phyloP scores from a whole-genome alignment of 2,329 filamentous ascomycete species.

The Westerdykella aurantiaca region DNA sequence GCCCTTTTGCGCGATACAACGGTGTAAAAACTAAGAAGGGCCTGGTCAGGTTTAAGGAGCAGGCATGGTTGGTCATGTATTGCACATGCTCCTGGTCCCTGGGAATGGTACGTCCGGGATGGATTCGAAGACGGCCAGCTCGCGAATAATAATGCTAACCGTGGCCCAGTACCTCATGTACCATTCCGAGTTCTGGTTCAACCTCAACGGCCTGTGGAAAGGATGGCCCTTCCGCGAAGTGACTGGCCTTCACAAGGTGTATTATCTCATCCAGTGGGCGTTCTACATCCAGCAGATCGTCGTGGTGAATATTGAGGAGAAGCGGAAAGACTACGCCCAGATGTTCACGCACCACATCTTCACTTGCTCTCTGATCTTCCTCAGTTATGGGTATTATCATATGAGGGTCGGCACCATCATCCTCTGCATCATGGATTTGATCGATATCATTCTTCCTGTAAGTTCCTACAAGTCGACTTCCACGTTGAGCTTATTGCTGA shows the following conservation, averaged over 20 bases:
- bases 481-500: constrained; percentile 8
- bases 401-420: constrained; percentile 85
- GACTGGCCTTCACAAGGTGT: constrained; percentile 70
- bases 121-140: too few relatives aligned
- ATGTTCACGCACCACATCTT: constrained; percentile 95
- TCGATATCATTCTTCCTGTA: constrained; percentile 82
- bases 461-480: constrained; percentile 8
- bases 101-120: constrained; percentile 60
- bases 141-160: constrained; percentile 9
- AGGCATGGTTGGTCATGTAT: constrained; percentile 86
- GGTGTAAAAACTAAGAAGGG: constrained; percentile 74
- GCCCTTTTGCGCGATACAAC: constrained; percentile 64
- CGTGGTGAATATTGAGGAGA: constrained; percentile 90
- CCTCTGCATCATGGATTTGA: constrained; percentile 86
- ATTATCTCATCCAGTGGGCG: constrained; percentile 81
- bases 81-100: constrained; percentile 75
- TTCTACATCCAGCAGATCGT: constrained; percentile 95
- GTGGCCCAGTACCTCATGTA: constrained; percentile 66
- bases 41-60: constrained; percentile 80
- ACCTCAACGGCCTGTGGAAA: constrained; percentile 73
- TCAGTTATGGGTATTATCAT: constrained; percentile 80
- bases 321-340: constrained; percentile 89
- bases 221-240: constrained; percentile 78
- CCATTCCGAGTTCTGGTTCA: constrained; percentile 71
- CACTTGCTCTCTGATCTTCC: constrained; percentile 72